These are phyloP conservation scores for Grammothele lineata DNA, from an alignment of 768 basidiomycete species.

Conservation along the genomic window DNA sequence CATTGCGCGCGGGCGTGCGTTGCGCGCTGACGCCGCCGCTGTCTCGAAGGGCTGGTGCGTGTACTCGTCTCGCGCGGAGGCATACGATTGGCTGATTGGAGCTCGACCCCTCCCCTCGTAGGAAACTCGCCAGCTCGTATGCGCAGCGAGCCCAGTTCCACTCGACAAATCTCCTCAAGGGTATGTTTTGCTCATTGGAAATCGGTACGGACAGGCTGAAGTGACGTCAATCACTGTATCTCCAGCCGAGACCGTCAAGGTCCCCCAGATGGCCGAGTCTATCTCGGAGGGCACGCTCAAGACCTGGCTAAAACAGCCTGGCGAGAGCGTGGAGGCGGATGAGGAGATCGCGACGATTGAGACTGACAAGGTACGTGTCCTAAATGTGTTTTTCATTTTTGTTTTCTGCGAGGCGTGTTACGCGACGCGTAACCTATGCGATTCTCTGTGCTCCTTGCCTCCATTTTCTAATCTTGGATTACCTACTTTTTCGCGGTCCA, in stretches of 20 bases:
- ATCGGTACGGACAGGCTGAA: not conserved
- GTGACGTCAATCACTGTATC: constrained; percentile 17
- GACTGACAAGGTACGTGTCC: constrained; percentile 84
- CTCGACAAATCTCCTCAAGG: constrained; percentile 63
- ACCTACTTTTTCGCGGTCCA: too few species aligned
- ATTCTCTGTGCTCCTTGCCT: too few species aligned
- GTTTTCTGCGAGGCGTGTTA: too few species aligned
- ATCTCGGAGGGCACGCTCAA: constrained; percentile 97
- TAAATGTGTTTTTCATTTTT: not conserved
- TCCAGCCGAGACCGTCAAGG: constrained; percentile 86
- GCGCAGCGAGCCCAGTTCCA: constrained; percentile 61
- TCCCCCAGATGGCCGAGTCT: constrained; percentile 97
- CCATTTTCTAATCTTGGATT: too few species aligned
- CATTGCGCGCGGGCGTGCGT: constrained; percentile 56
- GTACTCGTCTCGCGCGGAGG: not conserved
- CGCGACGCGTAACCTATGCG: too few species aligned
- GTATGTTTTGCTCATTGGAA: constrained; percentile 38
- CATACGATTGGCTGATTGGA: constrained; percentile 5
- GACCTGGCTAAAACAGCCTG: constrained; percentile 90
- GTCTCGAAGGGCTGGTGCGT: constrained; percentile 48
- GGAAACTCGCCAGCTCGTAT: constrained; percentile 44
- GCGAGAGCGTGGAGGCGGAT: constrained; percentile 85
- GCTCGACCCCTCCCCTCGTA: constrained; percentile 26
- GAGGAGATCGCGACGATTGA: constrained; percentile 98
- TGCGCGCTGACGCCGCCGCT: constrained; percentile 33